Percentiles rank a stretch among this genome's conserved stretches.
These are phyloP conservation scores for Drechslerella stenobrocha DNA, from an alignment of 2,329 filamentous ascomycete genomes.

Conservation along the genomic window DNA sequence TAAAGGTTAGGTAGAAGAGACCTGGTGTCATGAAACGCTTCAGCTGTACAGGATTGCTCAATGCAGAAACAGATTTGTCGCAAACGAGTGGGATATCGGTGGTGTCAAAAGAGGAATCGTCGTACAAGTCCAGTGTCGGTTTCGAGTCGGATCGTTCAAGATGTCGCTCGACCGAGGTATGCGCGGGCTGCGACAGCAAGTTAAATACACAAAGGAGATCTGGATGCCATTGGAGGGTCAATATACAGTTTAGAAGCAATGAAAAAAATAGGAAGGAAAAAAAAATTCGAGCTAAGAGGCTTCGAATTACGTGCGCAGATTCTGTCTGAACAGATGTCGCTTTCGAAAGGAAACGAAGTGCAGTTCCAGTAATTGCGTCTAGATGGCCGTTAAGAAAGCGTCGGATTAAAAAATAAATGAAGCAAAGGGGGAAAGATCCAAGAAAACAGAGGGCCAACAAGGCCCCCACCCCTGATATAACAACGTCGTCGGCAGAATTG, in stretches of 20 bases:
- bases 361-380: conserved; percentile 24
- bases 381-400: conserved; percentile 46
- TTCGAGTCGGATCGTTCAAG: conserved; percentile 12
- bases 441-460: conserved; percentile 3
- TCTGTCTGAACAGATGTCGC: conserved; percentile 10
- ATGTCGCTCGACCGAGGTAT: conserved; percentile 15
- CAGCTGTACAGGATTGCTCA: background rate
- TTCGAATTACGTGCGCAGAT: conserved; percentile 9
- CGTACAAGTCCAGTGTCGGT: background rate
- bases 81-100: background rate
- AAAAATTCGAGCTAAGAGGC: conserved; percentile 24
- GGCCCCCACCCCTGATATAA: conserved; percentile 38
- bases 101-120: background rate
- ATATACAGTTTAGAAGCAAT: conserved; percentile 41
- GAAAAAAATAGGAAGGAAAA: conserved; percentile 24
- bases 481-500: conserved; percentile 36
- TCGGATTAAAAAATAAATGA: conserved; percentile 28
- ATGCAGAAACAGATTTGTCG: background rate
- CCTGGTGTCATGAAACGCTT: conserved; percentile 2
- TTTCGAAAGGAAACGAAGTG: conserved; percentile 20
- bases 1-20: conserved; percentile 4
- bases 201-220: conserved; percentile 45
- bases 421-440: conserved; percentile 22
- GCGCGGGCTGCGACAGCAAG: conserved; percentile 11
- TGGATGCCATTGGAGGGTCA: conserved; percentile 32